These are phyloP conservation scores for Colletotrichum horii DNA, from an alignment of 2,329 filamentous ascomycete genomes.

Conservation along the genomic window DNA sequence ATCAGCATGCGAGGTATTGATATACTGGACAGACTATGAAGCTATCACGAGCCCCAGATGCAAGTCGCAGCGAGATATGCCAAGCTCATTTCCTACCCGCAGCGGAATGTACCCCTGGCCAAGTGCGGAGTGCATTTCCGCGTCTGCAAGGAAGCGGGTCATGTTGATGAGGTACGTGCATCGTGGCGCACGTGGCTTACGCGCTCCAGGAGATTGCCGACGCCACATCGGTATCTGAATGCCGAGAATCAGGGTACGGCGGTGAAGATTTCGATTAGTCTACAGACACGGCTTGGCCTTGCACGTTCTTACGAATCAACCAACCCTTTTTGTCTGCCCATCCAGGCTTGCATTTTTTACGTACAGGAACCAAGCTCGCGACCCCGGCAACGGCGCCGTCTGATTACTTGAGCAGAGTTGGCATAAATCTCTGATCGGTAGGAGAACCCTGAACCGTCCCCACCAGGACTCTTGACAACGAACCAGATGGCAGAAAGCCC, in stretches of 20 bases:
- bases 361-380: neutral
- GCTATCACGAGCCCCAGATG: neutral
- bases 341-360: neutral
- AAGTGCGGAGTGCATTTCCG: neutral
- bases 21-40: neutral
- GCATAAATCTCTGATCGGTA: neutral
- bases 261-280: neutral
- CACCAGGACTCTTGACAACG: neutral
- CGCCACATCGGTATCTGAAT: constrained; percentile 3
- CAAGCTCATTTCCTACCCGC: neutral
- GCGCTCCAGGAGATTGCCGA: neutral
- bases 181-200: neutral
- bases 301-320: neutral
- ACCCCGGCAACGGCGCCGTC: neutral
- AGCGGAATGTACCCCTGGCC: neutral
- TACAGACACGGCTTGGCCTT: neutral
- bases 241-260: neutral
- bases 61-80: neutral
- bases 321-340: neutral
- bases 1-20: neutral
- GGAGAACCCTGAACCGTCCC: neutral
- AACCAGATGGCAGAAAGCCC: neutral
- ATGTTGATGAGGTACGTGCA: neutral
- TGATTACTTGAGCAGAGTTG: neutral
- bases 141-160: neutral